Percentiles rank a stretch among this genome's conserved stretches.
These are phyloP conservation scores for Gamsiella multidivaricata DNA, from an alignment of 192 early-diverging fungal species.

Conservation along the genomic window DNA sequence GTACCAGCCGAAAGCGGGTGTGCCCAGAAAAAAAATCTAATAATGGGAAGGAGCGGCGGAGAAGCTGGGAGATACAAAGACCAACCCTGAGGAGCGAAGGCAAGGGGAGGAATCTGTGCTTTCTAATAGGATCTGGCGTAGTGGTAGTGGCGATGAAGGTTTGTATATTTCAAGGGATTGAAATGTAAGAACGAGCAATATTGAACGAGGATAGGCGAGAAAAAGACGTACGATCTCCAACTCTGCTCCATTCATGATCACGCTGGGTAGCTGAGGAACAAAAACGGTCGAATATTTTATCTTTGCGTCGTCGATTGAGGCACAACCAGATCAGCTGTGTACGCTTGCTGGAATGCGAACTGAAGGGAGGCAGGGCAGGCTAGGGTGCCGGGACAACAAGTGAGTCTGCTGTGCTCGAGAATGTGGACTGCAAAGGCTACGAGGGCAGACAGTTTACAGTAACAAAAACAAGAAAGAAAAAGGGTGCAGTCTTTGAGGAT, in stretches of 20 bases:
- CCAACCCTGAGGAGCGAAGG: not conserved
- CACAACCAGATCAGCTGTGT: not conserved
- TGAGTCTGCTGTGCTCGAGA: not conserved
- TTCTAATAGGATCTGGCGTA: not conserved
- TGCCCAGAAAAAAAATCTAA: not conserved
- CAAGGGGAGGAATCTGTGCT: conserved; percentile 5
- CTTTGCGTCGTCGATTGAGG: conserved; percentile 1
- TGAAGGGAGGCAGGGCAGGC: not conserved
- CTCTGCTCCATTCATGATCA: conserved; percentile 17
- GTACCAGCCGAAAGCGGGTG: not conserved
- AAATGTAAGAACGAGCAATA: not conserved
- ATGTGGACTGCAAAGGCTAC: not conserved
- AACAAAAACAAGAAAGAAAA: conserved; percentile 1
- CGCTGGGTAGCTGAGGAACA: conserved; percentile 1
- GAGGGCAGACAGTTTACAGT: not conserved
- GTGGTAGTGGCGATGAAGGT: not conserved
- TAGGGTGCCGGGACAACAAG: not conserved
- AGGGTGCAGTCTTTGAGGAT: not conserved
- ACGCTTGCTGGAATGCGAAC: not conserved
- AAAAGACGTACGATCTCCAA: conserved; percentile 7
- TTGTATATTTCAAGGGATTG: not conserved
- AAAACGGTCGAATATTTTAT: conserved; percentile 1
- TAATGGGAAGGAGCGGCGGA: not conserved
- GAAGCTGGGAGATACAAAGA: not conserved
- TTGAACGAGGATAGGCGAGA: not conserved